Evolutionary conservation across 108 stramenopile species (phyloP), one percentile per base, ranked within the genome.

Genomic region (Conticribra guillardii): DNA sequence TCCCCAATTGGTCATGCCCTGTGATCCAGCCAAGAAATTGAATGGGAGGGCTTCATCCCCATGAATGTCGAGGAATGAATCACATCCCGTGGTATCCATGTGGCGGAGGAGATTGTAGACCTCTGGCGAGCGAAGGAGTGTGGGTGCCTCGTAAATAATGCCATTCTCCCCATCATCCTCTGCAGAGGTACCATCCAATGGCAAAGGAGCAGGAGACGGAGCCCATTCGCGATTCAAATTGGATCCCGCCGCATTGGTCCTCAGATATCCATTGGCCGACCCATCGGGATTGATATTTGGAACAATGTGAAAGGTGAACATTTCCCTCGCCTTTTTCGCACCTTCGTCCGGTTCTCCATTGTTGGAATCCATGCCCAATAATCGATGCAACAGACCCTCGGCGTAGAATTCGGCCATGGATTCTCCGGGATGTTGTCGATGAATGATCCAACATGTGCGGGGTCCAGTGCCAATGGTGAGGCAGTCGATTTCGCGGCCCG

Each of bases 211-310:
- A 26, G 67, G 33, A 19, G 89, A 85, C 33, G 83, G 79, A 33
- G 84, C 80, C 95, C 95, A 96, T 73, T 96, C 95, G 31, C 95
- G 79, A 77, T 96, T 96, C 51, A 96, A 57, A 73, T 96, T 96
- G 3, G 85, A 81, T 1, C 95, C 95, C 26, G 67, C 64, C 2
- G 87, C 90, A 69, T 96, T 96, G 37, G 89, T 90, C 4, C 95
- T 72, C 60, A 96, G 68, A 65, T 91, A 79, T 15, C 95, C 95
- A 51, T 72, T 71, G 0, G 84, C 84, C 11, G 75, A 75, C n/a
- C 95, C 95, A 82, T 96, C 95, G 1, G 90, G 92, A 67, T 84
- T 84, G 75, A 96, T 91, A 70, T 87, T 90, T 4, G 95, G 95
- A 3, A 96, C 89, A 67, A 96, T 86, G 79, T 89, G 82, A 66